Percentiles rank a stretch among this genome's conserved stretches.
Evolutionary conservation across 2,329 filamentous ascomycete species (phyloP).

Genomic region (Colletotrichum sp.): DNA sequence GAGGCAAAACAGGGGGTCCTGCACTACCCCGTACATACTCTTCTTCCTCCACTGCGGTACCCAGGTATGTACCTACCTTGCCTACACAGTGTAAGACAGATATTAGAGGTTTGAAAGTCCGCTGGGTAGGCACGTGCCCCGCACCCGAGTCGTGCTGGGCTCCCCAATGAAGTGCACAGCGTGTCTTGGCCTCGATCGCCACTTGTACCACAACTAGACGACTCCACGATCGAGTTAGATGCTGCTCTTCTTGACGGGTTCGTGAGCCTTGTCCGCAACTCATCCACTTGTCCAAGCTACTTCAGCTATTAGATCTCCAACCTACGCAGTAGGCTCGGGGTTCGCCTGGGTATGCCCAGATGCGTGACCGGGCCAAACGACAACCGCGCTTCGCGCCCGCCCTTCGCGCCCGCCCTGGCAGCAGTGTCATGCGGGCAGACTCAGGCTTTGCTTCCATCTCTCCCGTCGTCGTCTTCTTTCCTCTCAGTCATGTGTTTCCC

Average conservation of each 20-base stretch:
- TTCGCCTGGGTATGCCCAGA: background rate
- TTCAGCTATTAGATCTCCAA: too few species aligned
- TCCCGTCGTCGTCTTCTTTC: background rate
- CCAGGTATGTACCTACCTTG: background rate
- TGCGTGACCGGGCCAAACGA: background rate
- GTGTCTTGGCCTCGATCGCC: background rate
- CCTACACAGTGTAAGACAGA: too few species aligned
- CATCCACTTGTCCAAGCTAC: too few species aligned
- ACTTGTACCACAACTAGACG: background rate
- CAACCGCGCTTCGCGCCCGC: background rate
- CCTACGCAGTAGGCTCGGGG: background rate
- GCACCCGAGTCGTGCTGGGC: background rate
- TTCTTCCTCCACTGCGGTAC: background rate
- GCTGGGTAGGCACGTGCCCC: background rate
- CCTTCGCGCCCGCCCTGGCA: background rate
- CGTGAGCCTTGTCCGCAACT: background rate
- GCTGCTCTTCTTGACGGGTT: background rate
- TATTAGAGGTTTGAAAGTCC: background rate
- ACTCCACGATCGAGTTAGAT: background rate
- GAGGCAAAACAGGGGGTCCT: conserved; percentile 11
- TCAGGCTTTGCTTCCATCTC: background rate
- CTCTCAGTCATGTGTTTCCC: background rate
- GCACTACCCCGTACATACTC: background rate
- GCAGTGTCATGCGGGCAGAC: background rate
- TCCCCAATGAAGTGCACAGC: too few species aligned